Conservation (phyloP, 371 early-diverging fungal species). For the Rhizopus sp. region DNA sequence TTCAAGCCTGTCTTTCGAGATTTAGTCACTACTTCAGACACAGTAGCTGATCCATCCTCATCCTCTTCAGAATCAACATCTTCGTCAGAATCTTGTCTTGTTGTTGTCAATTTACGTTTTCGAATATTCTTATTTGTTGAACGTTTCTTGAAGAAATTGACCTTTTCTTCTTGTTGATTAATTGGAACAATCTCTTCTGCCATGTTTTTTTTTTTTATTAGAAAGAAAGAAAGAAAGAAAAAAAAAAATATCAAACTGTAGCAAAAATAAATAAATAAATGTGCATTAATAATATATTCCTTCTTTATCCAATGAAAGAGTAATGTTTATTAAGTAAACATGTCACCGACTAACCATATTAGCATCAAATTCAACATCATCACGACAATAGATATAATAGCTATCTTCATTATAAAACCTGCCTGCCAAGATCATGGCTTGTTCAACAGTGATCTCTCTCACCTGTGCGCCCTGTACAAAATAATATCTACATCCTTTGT, state of each 20-base stretch:
- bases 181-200: constrained; percentile 13
- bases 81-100: constrained; percentile 37
- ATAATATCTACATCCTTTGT: too few species aligned
- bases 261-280: background rate
- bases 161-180: constrained; percentile 25
- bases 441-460: too few species aligned
- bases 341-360: background rate
- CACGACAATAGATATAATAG: too few species aligned
- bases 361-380: background rate
- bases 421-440: too few species aligned
- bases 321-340: background rate
- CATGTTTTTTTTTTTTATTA: constrained; percentile 6
- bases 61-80: constrained; percentile 44
- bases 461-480: too few species aligned
- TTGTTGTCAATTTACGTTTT: constrained; percentile 44
- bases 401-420: too few species aligned
- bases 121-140: constrained; percentile 56
- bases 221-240: background rate
- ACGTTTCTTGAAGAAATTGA: constrained; percentile 64
- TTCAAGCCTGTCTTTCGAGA: constrained; percentile 42
- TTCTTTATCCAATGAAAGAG: background rate
- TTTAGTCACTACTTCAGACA: constrained; percentile 53
- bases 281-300: background rate
- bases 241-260: background rate
- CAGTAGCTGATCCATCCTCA: constrained; percentile 24